These are phyloP conservation scores for Coniella vitis DNA, from an alignment of 2,329 filamentous ascomycete species.

Conservation along the genomic window DNA sequence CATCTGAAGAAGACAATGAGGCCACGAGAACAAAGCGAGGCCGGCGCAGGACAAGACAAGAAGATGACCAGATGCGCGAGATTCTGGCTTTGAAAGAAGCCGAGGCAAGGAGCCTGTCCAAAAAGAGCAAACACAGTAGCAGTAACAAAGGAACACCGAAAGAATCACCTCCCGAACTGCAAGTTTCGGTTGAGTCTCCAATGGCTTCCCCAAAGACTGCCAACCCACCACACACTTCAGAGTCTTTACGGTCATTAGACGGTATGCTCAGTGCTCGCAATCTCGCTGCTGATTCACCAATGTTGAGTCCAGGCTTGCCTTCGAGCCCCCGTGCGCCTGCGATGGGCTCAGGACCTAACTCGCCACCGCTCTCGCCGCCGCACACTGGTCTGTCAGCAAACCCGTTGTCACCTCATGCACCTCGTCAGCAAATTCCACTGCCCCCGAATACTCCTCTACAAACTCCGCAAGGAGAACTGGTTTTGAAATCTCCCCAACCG, in stretches of 20 bases:
- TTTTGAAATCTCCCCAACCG: conserved; percentile 34
- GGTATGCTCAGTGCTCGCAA: conserved; percentile 38
- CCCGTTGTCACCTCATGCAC: conserved; percentile 62
- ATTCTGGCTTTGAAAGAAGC: conserved; percentile 59
- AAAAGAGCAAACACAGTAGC: conserved; percentile 57
- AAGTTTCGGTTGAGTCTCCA: conserved; percentile 29
- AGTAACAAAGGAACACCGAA: conserved; percentile 42
- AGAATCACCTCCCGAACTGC: conserved; percentile 26
- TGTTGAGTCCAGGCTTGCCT: conserved; percentile 55
- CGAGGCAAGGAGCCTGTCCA: conserved; percentile 64
- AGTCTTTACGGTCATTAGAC: conserved; percentile 44
- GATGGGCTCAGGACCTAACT: conserved; percentile 47
- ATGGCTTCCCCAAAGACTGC: conserved; percentile 31
- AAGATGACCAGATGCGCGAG: conserved; percentile 77
- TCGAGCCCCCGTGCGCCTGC: conserved; percentile 50
- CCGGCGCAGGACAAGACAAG: conserved; percentile 75
- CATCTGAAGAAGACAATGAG: conserved; percentile 64
- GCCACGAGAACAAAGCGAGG: conserved; percentile 58
- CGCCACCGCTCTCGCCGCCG: conserved; percentile 67
- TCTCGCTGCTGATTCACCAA: conserved; percentile 30
- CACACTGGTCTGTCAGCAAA: conserved; percentile 18
- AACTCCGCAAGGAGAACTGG: conserved; percentile 35
- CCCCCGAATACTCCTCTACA: conserved; percentile 63
- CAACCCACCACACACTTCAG: conserved; percentile 29
- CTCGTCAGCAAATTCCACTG: conserved; percentile 65